Evolutionary conservation across 345 rosid genomes (phyloP).

Genomic region (Brassica rapa): DNA sequence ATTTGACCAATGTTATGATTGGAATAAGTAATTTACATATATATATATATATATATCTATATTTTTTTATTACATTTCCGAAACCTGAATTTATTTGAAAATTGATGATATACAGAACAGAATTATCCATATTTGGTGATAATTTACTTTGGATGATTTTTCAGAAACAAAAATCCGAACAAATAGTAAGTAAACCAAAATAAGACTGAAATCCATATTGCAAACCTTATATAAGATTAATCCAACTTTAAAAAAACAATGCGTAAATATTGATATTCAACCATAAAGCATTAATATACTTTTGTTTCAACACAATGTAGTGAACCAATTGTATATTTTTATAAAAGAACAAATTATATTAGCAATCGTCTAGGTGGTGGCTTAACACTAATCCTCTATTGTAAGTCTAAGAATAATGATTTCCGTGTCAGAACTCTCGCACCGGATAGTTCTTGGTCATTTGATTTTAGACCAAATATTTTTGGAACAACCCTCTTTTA

Average conservation of each 20-base stretch:
- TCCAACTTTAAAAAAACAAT: background rate
- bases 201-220: background rate
- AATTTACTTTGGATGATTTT: background rate
- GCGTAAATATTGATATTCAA: background rate
- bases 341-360: no score
- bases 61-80: background rate
- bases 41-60: background rate
- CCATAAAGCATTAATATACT: background rate
- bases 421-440: background rate
- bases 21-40: conserved; percentile 1
- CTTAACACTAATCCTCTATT: background rate
- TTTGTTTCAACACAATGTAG: background rate
- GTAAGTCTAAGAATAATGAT: conserved; percentile 5
- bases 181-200: background rate
- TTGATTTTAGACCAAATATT: conserved; percentile 19
- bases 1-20: conserved; percentile 15
- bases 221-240: background rate
- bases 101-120: background rate
- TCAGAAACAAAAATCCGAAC: no score
- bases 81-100: background rate
- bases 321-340: background rate
- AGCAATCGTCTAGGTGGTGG: conserved; percentile 24
- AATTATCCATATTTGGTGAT: no score
- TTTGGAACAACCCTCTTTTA: background rate
- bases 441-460: conserved; percentile 15